A percentile compares a stretch with the other conserved stretches of the same genome.
phyloP scores from a whole-genome alignment of 2,329 filamentous ascomycete species.

The Aspergillus alliaceus region DNA sequence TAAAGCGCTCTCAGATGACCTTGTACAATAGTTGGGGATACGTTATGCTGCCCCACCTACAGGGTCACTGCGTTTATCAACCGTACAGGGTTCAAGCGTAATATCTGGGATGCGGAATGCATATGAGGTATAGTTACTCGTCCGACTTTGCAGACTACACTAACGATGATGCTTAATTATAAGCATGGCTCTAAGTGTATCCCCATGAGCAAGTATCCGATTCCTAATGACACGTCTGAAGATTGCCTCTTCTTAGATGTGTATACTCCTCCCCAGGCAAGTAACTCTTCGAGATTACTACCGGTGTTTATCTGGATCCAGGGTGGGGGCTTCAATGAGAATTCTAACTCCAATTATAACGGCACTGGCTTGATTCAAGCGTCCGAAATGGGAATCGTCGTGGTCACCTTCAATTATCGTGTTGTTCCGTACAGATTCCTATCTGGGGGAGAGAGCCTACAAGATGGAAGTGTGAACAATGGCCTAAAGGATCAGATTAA shows the following conservation, averaged over 20 bases:
- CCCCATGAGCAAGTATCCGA: slow-evolving; percentile 65
- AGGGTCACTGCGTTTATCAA: slow-evolving; percentile 64
- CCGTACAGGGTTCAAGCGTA: slow-evolving; percentile 61
- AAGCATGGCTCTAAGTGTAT: slow-evolving; percentile 59
- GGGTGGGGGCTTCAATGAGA: slow-evolving; percentile 62
- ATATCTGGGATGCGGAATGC: slow-evolving; percentile 53
- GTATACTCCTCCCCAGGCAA: slow-evolving; percentile 35
- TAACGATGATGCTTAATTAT: background rate
- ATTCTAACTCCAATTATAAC: slow-evolving; percentile 61
- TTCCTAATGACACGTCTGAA: slow-evolving; percentile 51
- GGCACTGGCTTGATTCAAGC: slow-evolving; percentile 62
- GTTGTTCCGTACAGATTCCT: slow-evolving; percentile 75
- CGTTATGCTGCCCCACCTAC: slow-evolving; percentile 71
- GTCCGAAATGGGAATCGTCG: slow-evolving; percentile 60
- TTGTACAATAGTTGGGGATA: slow-evolving; percentile 73
- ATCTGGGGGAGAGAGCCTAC: slow-evolving; percentile 54
- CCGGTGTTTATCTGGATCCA: slow-evolving; percentile 66
- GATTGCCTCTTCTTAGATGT: slow-evolving; percentile 46
- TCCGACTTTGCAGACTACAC: background rate
- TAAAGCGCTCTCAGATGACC: slow-evolving; percentile 52
- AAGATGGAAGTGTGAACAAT: slow-evolving; percentile 60
- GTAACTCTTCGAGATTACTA: slow-evolving; percentile 46
- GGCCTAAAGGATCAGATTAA: slow-evolving; percentile 71
- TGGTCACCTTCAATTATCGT: slow-evolving; percentile 75
- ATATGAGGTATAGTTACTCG: slow-evolving; percentile 45